Conservation (phyloP, 2,329 filamentous ascomycete species). For the Pseudogymnoascus sp. region DNA sequence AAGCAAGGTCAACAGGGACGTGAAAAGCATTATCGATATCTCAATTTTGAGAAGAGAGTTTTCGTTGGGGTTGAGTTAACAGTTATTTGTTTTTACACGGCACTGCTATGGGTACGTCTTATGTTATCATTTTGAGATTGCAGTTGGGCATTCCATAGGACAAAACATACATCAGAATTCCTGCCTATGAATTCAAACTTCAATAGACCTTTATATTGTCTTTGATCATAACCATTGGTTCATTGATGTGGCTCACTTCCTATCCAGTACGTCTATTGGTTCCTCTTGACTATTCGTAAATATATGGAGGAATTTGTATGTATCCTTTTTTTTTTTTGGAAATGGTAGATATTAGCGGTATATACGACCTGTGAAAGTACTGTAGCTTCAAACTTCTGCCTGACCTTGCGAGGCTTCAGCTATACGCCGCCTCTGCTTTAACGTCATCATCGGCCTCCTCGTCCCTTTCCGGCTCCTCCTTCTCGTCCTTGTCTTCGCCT, state of each 20-base stretch:
- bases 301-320: background rate
- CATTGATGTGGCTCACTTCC: background rate
- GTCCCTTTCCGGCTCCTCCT: constrained; percentile 9
- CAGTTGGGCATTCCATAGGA: background rate
- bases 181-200: background rate
- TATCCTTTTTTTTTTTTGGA: background rate
- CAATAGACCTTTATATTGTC: background rate
- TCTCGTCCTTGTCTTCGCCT: constrained; percentile 6
- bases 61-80: background rate
- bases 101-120: background rate
- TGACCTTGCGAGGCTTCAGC: background rate
- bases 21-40: background rate
- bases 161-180: background rate
- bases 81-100: background rate
- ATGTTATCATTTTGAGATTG: background rate
- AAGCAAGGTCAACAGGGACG: background rate
- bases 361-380: background rate
- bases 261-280: background rate
- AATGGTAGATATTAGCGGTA: background rate
- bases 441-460: background rate
- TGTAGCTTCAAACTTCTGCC: background rate
- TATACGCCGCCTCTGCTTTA: background rate
- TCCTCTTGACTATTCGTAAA: background rate
- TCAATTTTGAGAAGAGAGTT: background rate
- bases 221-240: background rate